These are phyloP conservation scores for Vishniacozyma victoriae DNA, from an alignment of 768 basidiomycete genomes.

Conservation along the genomic window DNA sequence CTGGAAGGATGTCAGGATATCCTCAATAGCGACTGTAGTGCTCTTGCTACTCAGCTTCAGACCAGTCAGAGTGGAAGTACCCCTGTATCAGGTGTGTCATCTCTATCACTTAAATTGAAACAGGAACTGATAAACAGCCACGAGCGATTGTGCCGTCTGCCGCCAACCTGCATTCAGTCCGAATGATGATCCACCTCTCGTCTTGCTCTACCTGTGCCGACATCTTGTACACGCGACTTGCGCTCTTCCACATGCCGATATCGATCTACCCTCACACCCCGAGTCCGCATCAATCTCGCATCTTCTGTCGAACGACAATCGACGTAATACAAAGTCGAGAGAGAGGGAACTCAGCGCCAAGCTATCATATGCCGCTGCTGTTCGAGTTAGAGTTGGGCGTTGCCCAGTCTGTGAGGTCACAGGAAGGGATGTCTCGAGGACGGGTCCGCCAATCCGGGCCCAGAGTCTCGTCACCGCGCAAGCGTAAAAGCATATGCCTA, in stretches of 20 bases:
- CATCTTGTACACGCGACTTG: slow-evolving; percentile 81
- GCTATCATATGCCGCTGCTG: slow-evolving; percentile 71
- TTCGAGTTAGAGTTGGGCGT: slow-evolving; percentile 62
- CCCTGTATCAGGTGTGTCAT: background rate
- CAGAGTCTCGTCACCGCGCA: background rate
- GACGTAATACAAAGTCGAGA: slow-evolving; percentile 5
- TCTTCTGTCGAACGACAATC: slow-evolving; percentile 48
- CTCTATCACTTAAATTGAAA: background rate
- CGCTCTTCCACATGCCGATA: slow-evolving; percentile 57
- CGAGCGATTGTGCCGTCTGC: slow-evolving; percentile 65
- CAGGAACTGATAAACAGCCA: slow-evolving; percentile 50
- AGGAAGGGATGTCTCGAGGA: background rate
- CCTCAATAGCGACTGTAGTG: slow-evolving; percentile 71
- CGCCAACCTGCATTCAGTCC: slow-evolving; percentile 55
- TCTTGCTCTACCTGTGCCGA: slow-evolving; percentile 75
- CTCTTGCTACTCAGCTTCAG: slow-evolving; percentile 64
- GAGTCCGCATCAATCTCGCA: slow-evolving; percentile 54
- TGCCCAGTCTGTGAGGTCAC: slow-evolving; percentile 65
- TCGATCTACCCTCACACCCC: slow-evolving; percentile 57
- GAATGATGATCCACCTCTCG: slow-evolving; percentile 50
- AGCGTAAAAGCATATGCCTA: too few relatives aligned
- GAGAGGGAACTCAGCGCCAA: slow-evolving; percentile 53
- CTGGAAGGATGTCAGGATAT: slow-evolving; percentile 88
- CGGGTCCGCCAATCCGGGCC: background rate
- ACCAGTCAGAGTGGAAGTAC: slow-evolving; percentile 57